Evolutionary conservation across 139 green algal species (phyloP).

Genomic region (Chlamydomonas incerta): DNA sequence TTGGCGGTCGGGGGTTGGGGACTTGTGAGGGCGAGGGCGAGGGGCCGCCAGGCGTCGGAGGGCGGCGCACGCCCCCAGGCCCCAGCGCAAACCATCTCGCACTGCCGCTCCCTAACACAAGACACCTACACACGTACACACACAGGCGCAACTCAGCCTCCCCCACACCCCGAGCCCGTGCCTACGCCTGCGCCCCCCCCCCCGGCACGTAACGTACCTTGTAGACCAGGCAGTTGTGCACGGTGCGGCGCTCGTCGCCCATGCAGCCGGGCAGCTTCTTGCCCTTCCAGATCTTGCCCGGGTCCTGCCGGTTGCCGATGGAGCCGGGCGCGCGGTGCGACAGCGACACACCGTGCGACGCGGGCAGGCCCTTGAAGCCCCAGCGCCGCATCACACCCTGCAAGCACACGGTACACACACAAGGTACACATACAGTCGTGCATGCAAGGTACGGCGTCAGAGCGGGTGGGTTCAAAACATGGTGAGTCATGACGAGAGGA

Average conservation of each 20-base stretch:
- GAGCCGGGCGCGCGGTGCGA: conserved; percentile 75
- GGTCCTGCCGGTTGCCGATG: conserved; percentile 75
- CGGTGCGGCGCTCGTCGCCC: conserved; percentile 84
- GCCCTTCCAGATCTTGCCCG: conserved; percentile 94
- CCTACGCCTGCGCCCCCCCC: too few species aligned
- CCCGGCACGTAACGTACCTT: too few species aligned
- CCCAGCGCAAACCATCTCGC: too few species aligned
- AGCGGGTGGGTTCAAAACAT: too few species aligned
- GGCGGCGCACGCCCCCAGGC: too few species aligned
- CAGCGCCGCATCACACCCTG: conserved; percentile 95
- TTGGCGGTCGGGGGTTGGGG: background rate
- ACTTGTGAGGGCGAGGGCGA: background rate
- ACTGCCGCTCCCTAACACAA: too few species aligned
- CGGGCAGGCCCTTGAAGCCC: conserved; percentile 89
- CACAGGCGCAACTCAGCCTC: too few species aligned
- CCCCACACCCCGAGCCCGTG: too few species aligned
- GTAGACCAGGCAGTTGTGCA: conserved; percentile 81
- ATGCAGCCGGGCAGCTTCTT: conserved; percentile 98
- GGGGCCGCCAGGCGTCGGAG: too few species aligned
- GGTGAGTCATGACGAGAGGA: too few species aligned
- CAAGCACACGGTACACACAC: too few species aligned
- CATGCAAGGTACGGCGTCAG: background rate
- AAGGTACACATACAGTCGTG: background rate
- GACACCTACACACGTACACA: too few species aligned
- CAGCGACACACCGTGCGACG: conserved; percentile 91